Percentiles rank a stretch among this genome's conserved stretches.
phyloP scores from a whole-genome alignment of 257 asterid genomes.

The Marsdenia floribunda region DNA sequence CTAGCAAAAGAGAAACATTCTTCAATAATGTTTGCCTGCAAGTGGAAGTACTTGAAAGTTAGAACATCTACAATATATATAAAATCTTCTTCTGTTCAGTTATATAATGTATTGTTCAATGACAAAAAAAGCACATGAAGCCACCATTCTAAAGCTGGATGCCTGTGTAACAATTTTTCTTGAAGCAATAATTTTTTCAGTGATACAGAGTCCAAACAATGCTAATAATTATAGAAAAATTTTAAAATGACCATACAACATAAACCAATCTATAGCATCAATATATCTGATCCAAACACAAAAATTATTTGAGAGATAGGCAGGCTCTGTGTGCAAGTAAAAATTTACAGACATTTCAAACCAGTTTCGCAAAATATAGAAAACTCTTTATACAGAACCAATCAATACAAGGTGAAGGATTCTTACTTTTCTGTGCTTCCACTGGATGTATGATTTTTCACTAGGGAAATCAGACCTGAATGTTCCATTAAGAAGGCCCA shows the following conservation, averaged over 20 bases:
- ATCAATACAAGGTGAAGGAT: background rate
- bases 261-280: background rate
- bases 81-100: background rate
- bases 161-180: background rate
- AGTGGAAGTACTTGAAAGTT: slow-evolving; percentile 22
- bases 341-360: background rate
- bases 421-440: slow-evolving; percentile 87
- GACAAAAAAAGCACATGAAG: background rate
- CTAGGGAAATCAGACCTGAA: slow-evolving; percentile 67
- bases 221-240: background rate
- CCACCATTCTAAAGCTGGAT: background rate
- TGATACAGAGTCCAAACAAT: background rate
- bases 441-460: slow-evolving; percentile 63
- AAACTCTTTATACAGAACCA: background rate
- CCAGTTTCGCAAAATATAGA: background rate
- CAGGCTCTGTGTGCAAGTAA: background rate
- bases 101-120: background rate
- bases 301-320: background rate
- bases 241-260: background rate
- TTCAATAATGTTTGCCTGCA: slow-evolving; percentile 76
- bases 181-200: no score
- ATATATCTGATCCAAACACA: background rate
- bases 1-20: slow-evolving; percentile 57
- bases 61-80: slow-evolving; percentile 25
- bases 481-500: slow-evolving; percentile 76